Evolutionary conservation across 176 grass and related monocot genomes (phyloP), one percentile per base, ranked within the genome.

Genomic region (Chrysopogon serrulatus): DNA sequence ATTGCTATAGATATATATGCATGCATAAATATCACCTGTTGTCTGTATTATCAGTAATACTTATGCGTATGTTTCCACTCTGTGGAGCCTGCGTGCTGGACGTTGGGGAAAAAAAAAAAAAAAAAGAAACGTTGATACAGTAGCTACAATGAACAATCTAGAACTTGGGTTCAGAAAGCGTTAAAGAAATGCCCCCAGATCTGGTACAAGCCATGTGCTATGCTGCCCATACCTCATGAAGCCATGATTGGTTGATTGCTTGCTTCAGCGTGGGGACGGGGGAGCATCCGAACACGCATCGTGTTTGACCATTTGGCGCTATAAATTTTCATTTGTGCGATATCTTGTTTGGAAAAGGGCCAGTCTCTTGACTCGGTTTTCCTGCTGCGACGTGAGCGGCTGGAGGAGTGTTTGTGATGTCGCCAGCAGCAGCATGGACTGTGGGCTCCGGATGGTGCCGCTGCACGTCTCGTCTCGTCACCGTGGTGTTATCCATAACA

Each of bases 1-100:
- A 77, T 83, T 57, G 39, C 35, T 74, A 44, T 35, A 41, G 34
- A 68, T 79, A 62, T 69, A 83, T 44, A 45, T 81, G 51, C 51
- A 82, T 76, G 53, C 53, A 82, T 81, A 35, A 36, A 65, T 54
- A 69, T 37, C 42, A 42, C 35, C 60, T 44, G 24, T 17, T 44
- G 24, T 53, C 13, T 75, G 5, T 23, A 41, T 44, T n/a, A n/a
- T 47, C 10, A 65, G 27, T 28, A 37, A 14, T 13, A 0, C 21
- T 47, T 44, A 17, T 3, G 15, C 19, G 23, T 67, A 5, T 45
- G 11, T 45, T 17, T 23, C 19, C 59, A 28, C 67, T 18, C 19
- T 44, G 54, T 39, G 44, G 15, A 36, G 27, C 68, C 60, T 74
- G 34, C 54, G 18, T 42, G 30, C 31, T 2, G 67, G 19, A 23